Evolutionary conservation across 345 rosid genomes (phyloP).

Genomic region (Mercurialis annua): DNA sequence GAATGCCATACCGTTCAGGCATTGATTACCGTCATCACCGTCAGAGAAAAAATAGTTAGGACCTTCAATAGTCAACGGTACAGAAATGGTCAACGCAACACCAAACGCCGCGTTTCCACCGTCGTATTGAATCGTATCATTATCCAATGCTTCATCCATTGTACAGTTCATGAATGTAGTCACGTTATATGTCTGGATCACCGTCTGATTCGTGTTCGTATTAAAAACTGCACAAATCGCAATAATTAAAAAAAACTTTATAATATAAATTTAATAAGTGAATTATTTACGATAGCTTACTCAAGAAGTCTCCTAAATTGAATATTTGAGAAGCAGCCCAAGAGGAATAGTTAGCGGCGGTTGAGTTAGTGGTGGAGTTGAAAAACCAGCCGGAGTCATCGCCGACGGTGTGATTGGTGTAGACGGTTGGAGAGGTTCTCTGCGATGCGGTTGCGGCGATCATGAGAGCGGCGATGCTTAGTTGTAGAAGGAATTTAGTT

Average conservation of each 20-base stretch:
- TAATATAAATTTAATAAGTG: not conserved
- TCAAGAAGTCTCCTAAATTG: constrained; percentile 58
- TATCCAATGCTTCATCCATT: constrained; percentile 36
- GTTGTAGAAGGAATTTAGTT: constrained; percentile 16
- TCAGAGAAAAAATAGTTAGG: constrained; percentile 57
- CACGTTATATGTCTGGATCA: constrained; percentile 54
- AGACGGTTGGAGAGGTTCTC: constrained; percentile 20
- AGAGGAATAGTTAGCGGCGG: constrained; percentile 46
- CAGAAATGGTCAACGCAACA: constrained; percentile 31
- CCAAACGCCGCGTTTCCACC: constrained; percentile 39
- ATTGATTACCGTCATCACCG: constrained; percentile 49
- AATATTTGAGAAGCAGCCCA: constrained; percentile 53
- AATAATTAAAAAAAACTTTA: not conserved
- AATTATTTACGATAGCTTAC: constrained; percentile 31
- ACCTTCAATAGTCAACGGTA: constrained; percentile 49
- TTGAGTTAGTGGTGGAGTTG: constrained; percentile 41
- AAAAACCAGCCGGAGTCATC: constrained; percentile 52
- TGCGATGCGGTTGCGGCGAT: constrained; percentile 28
- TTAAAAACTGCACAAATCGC: constrained; percentile 37
- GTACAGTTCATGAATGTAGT: constrained; percentile 46
- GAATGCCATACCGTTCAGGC: constrained; percentile 55
- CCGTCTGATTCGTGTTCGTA: constrained; percentile 52
- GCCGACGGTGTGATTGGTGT: constrained; percentile 58
- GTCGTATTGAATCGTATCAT: constrained; percentile 41
- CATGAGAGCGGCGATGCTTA: constrained; percentile 30